Evolutionary conservation across 768 basidiomycete genomes (phyloP), one percentile per base, ranked within the genome.

Genomic region (Nidularia pulvinata): DNA sequence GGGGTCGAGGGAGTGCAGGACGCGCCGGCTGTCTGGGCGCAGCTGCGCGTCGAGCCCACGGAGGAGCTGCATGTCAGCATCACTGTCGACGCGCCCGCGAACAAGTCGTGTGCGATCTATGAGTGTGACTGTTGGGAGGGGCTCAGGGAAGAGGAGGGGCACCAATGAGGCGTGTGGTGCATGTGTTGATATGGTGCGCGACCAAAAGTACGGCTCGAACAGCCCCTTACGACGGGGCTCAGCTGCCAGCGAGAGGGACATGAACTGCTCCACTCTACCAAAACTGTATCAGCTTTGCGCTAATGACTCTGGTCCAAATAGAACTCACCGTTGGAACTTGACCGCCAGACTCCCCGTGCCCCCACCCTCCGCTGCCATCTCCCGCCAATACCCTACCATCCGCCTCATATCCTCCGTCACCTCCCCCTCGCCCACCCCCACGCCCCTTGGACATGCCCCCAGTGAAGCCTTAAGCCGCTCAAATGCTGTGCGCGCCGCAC

Each of bases 121-220:
- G 52, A 93, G 78, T 1, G 81, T 77, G 16, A 90, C 65, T 0
- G 81, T 75, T 1, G 91, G 90, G 1, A 93, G 67, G 1, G 87
- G 80, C 53, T 93, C 90, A 0, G 87, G 82, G 67, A 94, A 93
- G 11, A 91, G 71, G 14, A 93, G 75, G 1, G 91, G 89, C 34
- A 81, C 72, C 43, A 86, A 71, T 1, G 80, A 78, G 34, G 82
- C 72, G 45, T 74, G 75, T 2, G 74, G 70, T 0, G 74, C 62
- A 37, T 73, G 65, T 5, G 64, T 55, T 2, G 72, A 65, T 25
- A 65, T 60, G 10, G 74, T 56, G 44, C 79, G 77, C 4, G 76
- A 71, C 89, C 89, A 93, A 68, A 86, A 91, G 58, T 86, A 82
- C 0, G 89, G 88, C 57, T 91, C 89, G 52, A 89, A 92, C 1